Evolutionary conservation across 1,139 yeast species (phyloP).

Genomic region (Yamadazyma kanchanaburiensis): DNA sequence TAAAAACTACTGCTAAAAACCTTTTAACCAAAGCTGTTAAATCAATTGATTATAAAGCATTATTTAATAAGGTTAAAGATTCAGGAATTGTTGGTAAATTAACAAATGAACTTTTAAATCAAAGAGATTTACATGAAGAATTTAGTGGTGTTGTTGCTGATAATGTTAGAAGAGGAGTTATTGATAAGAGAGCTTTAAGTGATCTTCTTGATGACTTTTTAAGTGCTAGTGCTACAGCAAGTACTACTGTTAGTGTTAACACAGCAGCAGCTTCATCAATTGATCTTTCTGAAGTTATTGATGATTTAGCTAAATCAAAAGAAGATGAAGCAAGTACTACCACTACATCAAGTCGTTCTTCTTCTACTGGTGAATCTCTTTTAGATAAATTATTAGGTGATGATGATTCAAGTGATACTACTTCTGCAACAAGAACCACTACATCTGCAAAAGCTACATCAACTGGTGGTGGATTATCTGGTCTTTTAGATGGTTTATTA

Average conservation of each 20-base stretch:
- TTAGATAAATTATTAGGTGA: conserved; percentile 12
- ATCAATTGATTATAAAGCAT: conserved; percentile 18
- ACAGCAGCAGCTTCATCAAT: conserved; percentile 4
- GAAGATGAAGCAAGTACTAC: conserved; percentile 8
- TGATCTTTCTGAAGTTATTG: conserved; percentile 7
- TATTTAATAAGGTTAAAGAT: conserved; percentile 22
- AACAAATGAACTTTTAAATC: conserved; percentile 15
- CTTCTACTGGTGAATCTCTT: conserved; percentile 10
- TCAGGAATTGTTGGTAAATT: conserved; percentile 21
- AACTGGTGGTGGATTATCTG: conserved; percentile 8
- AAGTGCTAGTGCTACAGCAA: conserved; percentile 8
- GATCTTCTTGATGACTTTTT: conserved; percentile 5
- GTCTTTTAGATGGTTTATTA: conserved; percentile 4
- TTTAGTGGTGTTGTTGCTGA: conserved; percentile 13
- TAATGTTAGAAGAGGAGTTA: conserved; percentile 15
- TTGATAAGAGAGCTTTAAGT: conserved; percentile 8
- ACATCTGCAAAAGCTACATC: conserved; percentile 5
- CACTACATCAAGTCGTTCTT: conserved; percentile 10
- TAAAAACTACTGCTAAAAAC: conserved; percentile 18
- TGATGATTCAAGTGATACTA: conserved; percentile 4
- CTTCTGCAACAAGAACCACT: conserved; percentile 4
- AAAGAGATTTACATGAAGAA: conserved; percentile 13
- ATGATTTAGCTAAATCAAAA: conserved; percentile 4
- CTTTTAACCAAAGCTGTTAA: conserved; percentile 18
- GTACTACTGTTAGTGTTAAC: conserved; percentile 4